phyloP scores from a whole-genome alignment of 2,329 filamentous ascomycete genomes.

The Elsinoe batatas region DNA sequence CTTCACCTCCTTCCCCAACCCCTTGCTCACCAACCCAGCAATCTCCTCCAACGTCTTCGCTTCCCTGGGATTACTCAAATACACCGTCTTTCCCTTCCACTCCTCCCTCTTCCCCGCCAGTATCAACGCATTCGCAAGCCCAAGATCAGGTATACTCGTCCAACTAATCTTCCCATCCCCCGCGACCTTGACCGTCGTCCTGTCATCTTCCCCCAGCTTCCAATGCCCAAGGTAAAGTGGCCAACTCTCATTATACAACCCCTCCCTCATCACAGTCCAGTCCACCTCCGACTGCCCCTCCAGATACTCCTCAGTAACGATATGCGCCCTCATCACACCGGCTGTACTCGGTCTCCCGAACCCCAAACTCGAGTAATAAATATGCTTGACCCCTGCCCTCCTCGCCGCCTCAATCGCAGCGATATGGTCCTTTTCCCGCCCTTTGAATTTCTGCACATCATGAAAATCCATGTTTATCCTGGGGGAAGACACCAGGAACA shows the following conservation, averaged over 20 bases:
- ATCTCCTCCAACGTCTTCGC: slow-evolving; percentile 22
- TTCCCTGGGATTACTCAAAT: slow-evolving; percentile 26
- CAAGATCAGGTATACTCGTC: slow-evolving; percentile 37
- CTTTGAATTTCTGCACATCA: slow-evolving; percentile 32
- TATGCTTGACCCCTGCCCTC: slow-evolving; percentile 33
- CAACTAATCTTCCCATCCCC: slow-evolving; percentile 36
- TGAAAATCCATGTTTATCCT: slow-evolving; percentile 37
- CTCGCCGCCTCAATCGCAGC: slow-evolving; percentile 34
- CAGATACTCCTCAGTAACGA: slow-evolving; percentile 36
- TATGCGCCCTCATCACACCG: slow-evolving; percentile 38
- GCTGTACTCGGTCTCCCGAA: slow-evolving; percentile 34
- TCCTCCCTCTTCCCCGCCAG: slow-evolving; percentile 26
- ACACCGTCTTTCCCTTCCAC: slow-evolving; percentile 30
- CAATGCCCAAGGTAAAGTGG: slow-evolving; percentile 40
- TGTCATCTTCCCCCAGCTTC: slow-evolving; percentile 25
- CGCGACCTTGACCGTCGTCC: slow-evolving; percentile 29
- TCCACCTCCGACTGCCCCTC: slow-evolving; percentile 21
- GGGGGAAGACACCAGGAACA: slow-evolving; percentile 39
- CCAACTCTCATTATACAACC: slow-evolving; percentile 40
- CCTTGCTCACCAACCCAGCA: slow-evolving; percentile 22
- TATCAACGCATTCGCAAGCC: slow-evolving; percentile 33
- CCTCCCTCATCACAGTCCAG: slow-evolving; percentile 35
- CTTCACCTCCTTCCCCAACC: slow-evolving; percentile 23
- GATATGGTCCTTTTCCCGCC: slow-evolving; percentile 37
- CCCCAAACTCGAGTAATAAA: slow-evolving; percentile 39